Evolutionary conservation across 2,329 filamentous ascomycete species (phyloP).

Genomic region (Xylaria sp.): DNA sequence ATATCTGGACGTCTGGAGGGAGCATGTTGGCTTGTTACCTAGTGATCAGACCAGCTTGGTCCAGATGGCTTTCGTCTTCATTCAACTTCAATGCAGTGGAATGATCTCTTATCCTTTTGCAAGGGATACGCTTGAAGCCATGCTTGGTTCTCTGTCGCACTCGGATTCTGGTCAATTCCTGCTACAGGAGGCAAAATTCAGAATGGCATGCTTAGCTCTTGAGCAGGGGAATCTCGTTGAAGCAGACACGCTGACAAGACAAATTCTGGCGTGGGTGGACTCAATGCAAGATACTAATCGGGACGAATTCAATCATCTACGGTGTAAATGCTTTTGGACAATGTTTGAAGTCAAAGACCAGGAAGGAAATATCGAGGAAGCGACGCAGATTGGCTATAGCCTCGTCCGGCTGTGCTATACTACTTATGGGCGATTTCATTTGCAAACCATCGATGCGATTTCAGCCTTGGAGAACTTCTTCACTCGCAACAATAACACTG

Average conservation of each 20-base stretch:
- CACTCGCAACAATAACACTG: conserved; percentile 35
- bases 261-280: conserved; percentile 45
- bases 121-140: conserved; percentile 39
- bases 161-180: conserved; percentile 42
- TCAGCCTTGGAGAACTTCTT: conserved; percentile 44
- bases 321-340: conserved; percentile 44
- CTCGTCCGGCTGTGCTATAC: conserved; percentile 42
- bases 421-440: conserved; percentile 43
- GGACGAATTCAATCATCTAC: conserved; percentile 39
- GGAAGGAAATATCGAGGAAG: conserved; percentile 40
- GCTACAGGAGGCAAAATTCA: conserved; percentile 45
- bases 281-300: conserved; percentile 18
- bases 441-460: conserved; percentile 48
- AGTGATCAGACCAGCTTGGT: conserved; percentile 40
- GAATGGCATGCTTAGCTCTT: conserved; percentile 42
- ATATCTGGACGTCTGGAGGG: conserved; percentile 44
- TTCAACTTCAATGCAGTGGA: conserved; percentile 46
- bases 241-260: conserved; percentile 36
- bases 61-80: conserved; percentile 47
- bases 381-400: conserved; percentile 37
- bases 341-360: conserved; percentile 45
- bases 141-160: conserved; percentile 34
- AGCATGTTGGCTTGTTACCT: conserved; percentile 39
- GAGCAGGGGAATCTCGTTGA: conserved; percentile 40
- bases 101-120: conserved; percentile 43